phyloP scores from a whole-genome alignment of 2,329 filamentous ascomycete genomes.

The Byssoonygena ceratinophila region DNA sequence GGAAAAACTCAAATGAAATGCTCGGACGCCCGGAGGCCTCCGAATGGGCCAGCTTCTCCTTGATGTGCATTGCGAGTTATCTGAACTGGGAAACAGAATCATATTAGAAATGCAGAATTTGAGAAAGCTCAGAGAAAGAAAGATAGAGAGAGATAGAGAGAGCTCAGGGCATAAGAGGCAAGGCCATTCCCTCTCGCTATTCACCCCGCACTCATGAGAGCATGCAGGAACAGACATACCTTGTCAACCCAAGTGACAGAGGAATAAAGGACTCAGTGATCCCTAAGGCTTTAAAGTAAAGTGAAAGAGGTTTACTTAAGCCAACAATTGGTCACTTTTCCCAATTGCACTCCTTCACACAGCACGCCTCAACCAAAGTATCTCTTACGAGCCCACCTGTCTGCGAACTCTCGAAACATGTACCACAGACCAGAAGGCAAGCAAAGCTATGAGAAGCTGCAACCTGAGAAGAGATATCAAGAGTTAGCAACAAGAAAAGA shows the following conservation, averaged over 20 bases:
- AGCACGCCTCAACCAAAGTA: constrained; percentile 33
- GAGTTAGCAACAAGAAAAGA: neutral
- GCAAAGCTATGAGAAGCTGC: neutral
- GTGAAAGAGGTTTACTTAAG: neutral
- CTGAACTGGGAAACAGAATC: neutral
- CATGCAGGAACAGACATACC: constrained; percentile 1
- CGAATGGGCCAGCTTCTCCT: constrained; percentile 75
- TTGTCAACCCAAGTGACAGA: neutral
- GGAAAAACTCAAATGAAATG: constrained; percentile 99
- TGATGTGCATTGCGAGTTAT: constrained; percentile 73
- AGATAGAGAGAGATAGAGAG: neutral
- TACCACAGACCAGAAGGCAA: constrained; percentile 21
- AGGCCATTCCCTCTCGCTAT: neutral
- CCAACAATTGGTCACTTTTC: constrained; percentile 1
- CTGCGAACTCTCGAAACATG: constrained; percentile 47
- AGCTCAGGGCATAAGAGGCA: neutral
- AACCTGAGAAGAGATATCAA: neutral
- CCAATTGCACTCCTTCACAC: neutral
- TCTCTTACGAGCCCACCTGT: constrained; percentile 39
- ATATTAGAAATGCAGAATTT: neutral
- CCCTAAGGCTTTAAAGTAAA: neutral
- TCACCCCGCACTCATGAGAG: neutral
- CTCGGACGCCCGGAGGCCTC: constrained; percentile 68
- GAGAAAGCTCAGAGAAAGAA: neutral
- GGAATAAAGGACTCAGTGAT: neutral